These are phyloP conservation scores for Aspergillus sp. DNA, from an alignment of 2,329 filamentous ascomycete species.

Conservation along the genomic window DNA sequence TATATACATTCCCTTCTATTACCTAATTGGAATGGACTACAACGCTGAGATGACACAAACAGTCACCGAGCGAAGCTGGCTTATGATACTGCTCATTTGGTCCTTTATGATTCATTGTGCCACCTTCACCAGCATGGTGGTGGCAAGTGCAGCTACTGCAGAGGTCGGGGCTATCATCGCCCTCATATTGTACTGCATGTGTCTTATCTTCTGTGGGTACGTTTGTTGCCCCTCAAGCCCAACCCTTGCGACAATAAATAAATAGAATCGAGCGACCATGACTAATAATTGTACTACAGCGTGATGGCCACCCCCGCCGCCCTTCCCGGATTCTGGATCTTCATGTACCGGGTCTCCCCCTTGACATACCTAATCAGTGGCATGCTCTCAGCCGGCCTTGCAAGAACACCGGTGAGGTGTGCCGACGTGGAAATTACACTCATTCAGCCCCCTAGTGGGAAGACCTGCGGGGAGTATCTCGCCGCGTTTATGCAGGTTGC, in stretches of 20 bases:
- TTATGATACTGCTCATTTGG: slow-evolving; percentile 67
- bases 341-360: slow-evolving; percentile 70
- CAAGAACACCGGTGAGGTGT: slow-evolving; percentile 30
- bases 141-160: slow-evolving; percentile 67
- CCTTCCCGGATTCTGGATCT: slow-evolving; percentile 73
- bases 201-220: slow-evolving; percentile 58
- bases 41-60: slow-evolving; percentile 41
- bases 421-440: slow-evolving; percentile 31
- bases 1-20: slow-evolving; percentile 68
- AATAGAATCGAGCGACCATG: not conserved
- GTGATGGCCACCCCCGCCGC: slow-evolving; percentile 53
- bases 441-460: slow-evolving; percentile 53
- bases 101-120: slow-evolving; percentile 68
- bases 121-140: slow-evolving; percentile 72
- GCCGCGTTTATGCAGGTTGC: slow-evolving; percentile 34
- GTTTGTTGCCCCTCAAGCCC: not conserved
- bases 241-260: no score
- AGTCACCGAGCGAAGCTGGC: slow-evolving; percentile 57
- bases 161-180: slow-evolving; percentile 66
- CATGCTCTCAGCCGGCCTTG: slow-evolving; percentile 41
- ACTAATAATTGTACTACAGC: slow-evolving; percentile 16
- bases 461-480: slow-evolving; percentile 61
- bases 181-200: slow-evolving; percentile 55
- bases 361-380: slow-evolving; percentile 61
- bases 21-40: slow-evolving; percentile 54